Base-by-base conservation (phyloP, 129 eudicot genomes). In the Flaveria linearis region DNA sequence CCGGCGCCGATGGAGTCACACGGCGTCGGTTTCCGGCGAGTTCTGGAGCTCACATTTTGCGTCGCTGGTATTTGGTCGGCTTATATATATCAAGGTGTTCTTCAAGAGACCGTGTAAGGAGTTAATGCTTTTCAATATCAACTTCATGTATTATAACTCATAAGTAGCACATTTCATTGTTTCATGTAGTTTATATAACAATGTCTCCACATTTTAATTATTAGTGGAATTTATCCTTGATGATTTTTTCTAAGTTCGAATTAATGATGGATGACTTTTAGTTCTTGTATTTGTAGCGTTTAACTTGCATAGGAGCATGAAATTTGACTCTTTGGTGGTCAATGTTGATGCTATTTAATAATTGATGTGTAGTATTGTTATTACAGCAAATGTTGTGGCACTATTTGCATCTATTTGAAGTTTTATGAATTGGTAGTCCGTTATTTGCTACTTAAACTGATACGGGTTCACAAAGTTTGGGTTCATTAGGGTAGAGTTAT, bases 1-100 rank as follows among this genome's bases (percentile, higher is more conserved):
- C 81, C 74, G 85, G 78, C 81, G 69, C 9, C 4, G 71, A 94
- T 94, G 99, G 99, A 91, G 75, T 73, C 88, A 36, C 96, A 89
- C 76, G 90, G 87, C 76, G 77, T 84, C 85, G 90, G 99, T 20
- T 86, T 87, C 87, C 87, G 96, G 62, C 97, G 99, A 30, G 81
- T 94, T 20, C 73, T 94, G 68, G 85, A 87, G 53, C 86, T 94
- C 6, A 81, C 89, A 25, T 89, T 91, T 69, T 94, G 99, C 72
- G 97, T 94, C 50, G 87, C 89, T 47, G 99, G 99, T 53, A 94
- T 94, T 72, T 94, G 99, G 99, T 61, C 92, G 12, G 97, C 99
- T 62, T 94, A 94, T 82, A 94, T 94, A 8, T 94, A 90, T 68
- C 99, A 94, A 78, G 99, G 99, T 77, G 83, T 94, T 76, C 99